Conservation (phyloP, 768 basidiomycete genomes). For the Serendipita sp. region DNA sequence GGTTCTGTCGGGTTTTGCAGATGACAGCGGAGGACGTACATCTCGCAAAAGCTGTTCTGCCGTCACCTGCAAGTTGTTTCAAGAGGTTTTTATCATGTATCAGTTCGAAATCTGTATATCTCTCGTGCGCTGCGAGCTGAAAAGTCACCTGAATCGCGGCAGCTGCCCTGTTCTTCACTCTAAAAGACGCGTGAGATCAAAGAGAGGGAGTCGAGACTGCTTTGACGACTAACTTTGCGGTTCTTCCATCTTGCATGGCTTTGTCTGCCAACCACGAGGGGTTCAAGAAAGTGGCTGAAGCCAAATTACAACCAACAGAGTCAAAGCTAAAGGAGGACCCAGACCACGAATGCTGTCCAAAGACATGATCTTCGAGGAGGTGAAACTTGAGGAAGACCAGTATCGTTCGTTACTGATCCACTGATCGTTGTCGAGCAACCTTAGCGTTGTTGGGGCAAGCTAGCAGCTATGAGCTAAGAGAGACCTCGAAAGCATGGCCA, state of each 20-base stretch:
- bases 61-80: conserved; percentile 52
- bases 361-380: too few relatives aligned
- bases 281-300: too few relatives aligned
- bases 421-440: too few relatives aligned
- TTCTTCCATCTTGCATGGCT: conserved; percentile 63
- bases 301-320: too few relatives aligned
- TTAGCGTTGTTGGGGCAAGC: too few relatives aligned
- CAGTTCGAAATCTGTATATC: conserved; percentile 26
- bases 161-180: conserved; percentile 91
- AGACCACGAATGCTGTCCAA: too few relatives aligned
- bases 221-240: conserved; percentile 38
- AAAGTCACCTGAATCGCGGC: conserved; percentile 71
- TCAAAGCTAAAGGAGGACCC: too few relatives aligned
- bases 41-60: conserved; percentile 96
- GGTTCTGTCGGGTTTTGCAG: background rate
- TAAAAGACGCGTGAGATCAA: conserved; percentile 17
- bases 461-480: too few relatives aligned
- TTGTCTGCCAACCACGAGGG: too few relatives aligned
- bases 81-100: conserved; percentile 11
- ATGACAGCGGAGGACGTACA: conserved; percentile 24
- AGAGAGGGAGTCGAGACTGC: background rate
- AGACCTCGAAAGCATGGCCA: too few relatives aligned
- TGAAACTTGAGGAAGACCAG: too few relatives aligned
- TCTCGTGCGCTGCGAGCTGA: conserved; percentile 25
- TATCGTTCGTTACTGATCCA: too few relatives aligned